These are phyloP conservation scores for Talaromyces amestolkiae DNA, from an alignment of 2,329 filamentous ascomycete species.

Conservation along the genomic window DNA sequence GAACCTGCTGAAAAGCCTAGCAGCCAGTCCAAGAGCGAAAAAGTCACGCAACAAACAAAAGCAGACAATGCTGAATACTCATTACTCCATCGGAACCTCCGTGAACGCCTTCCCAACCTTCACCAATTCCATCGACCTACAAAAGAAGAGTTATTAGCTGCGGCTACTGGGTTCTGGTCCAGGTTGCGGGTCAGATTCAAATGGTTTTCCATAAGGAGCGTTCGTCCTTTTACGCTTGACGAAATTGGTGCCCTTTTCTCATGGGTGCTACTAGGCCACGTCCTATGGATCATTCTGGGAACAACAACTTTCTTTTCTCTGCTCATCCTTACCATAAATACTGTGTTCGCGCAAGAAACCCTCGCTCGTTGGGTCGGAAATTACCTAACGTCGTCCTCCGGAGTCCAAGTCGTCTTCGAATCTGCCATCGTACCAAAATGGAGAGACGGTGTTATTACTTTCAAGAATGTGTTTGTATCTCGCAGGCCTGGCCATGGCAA, in stretches of 20 bases:
- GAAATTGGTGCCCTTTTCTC: conserved; percentile 95
- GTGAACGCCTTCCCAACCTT: conserved; percentile 65
- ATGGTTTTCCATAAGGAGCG: conserved; percentile 94
- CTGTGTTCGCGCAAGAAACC: conserved; percentile 95
- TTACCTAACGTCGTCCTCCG: conserved; percentile 90
- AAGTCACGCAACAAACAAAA: conserved; percentile 1
- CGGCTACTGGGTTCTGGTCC: conserved; percentile 90
- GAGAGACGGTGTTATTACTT: conserved; percentile 91
- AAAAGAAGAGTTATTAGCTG: conserved; percentile 88
- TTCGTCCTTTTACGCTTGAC: conserved; percentile 89
- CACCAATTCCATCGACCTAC: conserved; percentile 69
- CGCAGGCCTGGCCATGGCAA: conserved; percentile 77
- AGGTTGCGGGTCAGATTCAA: conserved; percentile 89
- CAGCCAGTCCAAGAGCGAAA: conserved; percentile 21
- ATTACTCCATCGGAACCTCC: conserved; percentile 43
- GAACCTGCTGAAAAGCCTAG: conserved; percentile 20
- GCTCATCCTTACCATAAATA: conserved; percentile 87
- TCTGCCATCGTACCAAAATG: conserved; percentile 96
- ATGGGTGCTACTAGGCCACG: conserved; percentile 89
- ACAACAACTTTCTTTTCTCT: conserved; percentile 97
- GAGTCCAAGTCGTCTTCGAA: conserved; percentile 92
- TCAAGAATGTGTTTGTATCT: conserved; percentile 95
- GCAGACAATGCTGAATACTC: conserved; percentile 20
- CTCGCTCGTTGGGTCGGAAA: conserved; percentile 91
- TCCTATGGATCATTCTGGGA: conserved; percentile 93